Evolutionary conservation across 805 yeast genomes (phyloP), one percentile per base, ranked within the genome.

Genomic region (Priceomyces fermenticarens): DNA sequence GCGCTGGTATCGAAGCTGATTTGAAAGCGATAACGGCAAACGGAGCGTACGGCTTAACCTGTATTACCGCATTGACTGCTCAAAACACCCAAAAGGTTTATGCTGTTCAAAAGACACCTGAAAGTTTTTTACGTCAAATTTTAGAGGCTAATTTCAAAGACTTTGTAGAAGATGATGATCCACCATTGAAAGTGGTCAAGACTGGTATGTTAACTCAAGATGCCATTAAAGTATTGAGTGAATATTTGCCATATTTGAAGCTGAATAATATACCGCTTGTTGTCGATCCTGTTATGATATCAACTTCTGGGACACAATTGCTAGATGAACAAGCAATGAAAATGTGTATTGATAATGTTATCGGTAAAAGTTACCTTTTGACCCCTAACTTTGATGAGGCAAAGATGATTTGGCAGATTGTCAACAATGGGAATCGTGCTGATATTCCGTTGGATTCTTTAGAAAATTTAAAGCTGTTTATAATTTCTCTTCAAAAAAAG

Each of bases 1-100:
- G 96, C 3, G 96, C 96, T 2, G 96, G 96, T 2, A 81, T 88
- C 37, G 96, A 88, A 58, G 96, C 96, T 0, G 96, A 88, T 57
- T 57, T 88, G 30, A 88, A 88, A 62, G 81, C 96, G 0, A 75
- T 88, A 40, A 71, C 85, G 3, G 85, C 85, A 1, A 86, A 84
- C 52, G 77, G 78, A 11, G 88, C 88, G 38, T 85, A 81, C 53
- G 96, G 86, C 0, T 62, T 83, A 58, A 84, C 90, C 0, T 83
- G 89, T 52, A 80, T 86, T 34, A 77, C 89, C 7, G 90, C 89
- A 2, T 61, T 88, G 43, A 88, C 95, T 0, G 85, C 89, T 5
- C 96, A 88, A 54, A 86, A 88, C 53, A 83, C 86, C 4, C 54
- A 41, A 29, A 59, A 62, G 10, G 70, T 70, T 63, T 76, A 20